Conservation (phyloP, 73 alveolate species). For the Loxodes magnus region DNA sequence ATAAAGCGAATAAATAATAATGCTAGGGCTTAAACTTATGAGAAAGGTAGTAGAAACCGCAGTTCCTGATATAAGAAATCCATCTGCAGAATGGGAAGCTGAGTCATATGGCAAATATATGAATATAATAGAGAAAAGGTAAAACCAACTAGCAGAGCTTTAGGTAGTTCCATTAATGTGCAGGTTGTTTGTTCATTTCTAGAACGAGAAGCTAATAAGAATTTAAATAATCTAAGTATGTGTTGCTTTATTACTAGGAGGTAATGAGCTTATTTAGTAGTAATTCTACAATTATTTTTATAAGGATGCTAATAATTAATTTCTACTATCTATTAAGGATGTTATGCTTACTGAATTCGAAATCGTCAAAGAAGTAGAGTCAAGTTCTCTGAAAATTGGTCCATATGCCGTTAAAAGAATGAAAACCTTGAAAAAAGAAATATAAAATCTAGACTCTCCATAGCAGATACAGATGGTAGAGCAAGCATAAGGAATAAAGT, state of each 20-base stretch:
- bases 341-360: conserved; percentile 22
- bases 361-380: conserved; percentile 12
- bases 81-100: conserved; percentile 41
- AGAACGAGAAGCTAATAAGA: conserved; percentile 11
- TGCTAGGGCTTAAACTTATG: conserved; percentile 29
- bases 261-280: conserved; percentile 22
- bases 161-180: too few relatives aligned
- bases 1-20: conserved; percentile 11
- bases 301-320: conserved; percentile 19
- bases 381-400: too few relatives aligned
- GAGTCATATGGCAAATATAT: conserved; percentile 25
- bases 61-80: conserved; percentile 15
- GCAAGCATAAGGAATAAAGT: too few relatives aligned
- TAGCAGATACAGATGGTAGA: too few relatives aligned
- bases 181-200: too few relatives aligned
- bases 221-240: conserved; percentile 18
- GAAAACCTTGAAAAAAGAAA: too few relatives aligned
- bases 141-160: conserved; percentile 29
- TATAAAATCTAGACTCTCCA: too few relatives aligned
- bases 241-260: conserved; percentile 34
- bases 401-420: too few relatives aligned
- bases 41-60: conserved; percentile 31
- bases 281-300: conserved; percentile 22
- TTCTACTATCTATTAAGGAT: conserved; percentile 14
- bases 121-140: conserved; percentile 8